Evolutionary conservation across 2,329 filamentous ascomycete species (phyloP).

Genomic region (Penicillium brevicompactum): DNA sequence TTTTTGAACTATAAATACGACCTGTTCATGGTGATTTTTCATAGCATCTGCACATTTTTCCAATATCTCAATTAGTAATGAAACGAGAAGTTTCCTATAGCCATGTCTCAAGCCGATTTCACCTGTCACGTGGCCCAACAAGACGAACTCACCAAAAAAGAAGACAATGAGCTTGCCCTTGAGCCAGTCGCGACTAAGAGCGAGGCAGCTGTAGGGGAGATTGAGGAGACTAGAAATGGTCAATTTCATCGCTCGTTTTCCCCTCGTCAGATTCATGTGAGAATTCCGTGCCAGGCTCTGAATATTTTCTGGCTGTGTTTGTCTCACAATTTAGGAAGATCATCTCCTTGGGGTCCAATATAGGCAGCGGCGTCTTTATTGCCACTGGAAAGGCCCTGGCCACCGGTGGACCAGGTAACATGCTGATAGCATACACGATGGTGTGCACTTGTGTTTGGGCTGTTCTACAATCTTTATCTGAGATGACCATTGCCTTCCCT

Average conservation of each 20-base stretch:
- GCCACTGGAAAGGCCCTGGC: slow-evolving; percentile 25
- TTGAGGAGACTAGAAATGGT: slow-evolving; percentile 1
- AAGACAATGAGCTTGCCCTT: neutral
- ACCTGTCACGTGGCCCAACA: neutral
- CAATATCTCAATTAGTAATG: neutral
- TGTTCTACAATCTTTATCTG: slow-evolving; percentile 34
- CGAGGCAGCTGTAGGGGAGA: neutral
- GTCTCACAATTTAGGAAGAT: slow-evolving; percentile 8
- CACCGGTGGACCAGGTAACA: slow-evolving; percentile 33
- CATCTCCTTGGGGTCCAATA: slow-evolving; percentile 14
- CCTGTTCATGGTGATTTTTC: neutral
- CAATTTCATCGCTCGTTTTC: slow-evolving; percentile 6
- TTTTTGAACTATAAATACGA: neutral
- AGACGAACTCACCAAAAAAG: neutral
- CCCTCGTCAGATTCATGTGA: slow-evolving; percentile 3
- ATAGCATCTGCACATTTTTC: neutral
- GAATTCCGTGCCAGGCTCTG: neutral
- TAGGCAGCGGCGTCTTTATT: slow-evolving; percentile 23
- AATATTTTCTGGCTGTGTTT: neutral
- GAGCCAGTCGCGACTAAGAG: neutral
- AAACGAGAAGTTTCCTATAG: neutral
- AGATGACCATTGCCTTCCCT: slow-evolving; percentile 43
- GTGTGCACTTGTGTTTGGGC: slow-evolving; percentile 35
- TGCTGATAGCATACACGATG: slow-evolving; percentile 37
- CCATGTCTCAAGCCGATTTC: neutral